Evolutionary conservation across 2,329 filamentous ascomycete genomes (phyloP), one percentile per base, ranked within the genome.

Genomic region (Claviceps sp.): DNA sequence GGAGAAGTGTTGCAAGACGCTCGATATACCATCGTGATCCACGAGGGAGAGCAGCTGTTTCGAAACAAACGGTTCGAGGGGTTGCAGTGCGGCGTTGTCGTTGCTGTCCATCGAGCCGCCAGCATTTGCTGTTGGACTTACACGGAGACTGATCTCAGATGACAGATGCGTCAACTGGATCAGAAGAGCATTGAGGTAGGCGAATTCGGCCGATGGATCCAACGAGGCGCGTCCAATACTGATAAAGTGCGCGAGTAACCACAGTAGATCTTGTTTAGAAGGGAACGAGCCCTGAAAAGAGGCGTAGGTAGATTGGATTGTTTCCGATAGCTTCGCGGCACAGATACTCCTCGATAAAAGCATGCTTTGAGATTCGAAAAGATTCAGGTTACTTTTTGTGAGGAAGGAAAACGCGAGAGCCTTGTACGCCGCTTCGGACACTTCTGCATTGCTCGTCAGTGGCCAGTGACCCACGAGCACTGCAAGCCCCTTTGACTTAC

Each of bases 1-100:
- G 1, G 66, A 65, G 45, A 70, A 66, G 47, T 68, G 62, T n/a
- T 55, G 57, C 7, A 70, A 51, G 37, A 67, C 58, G 14, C 60
- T 60, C 0, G 83, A 79, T 51, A 95, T 86, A 41, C 85, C 86
- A 44, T 82, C 76, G 63, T 87, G 80, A 55, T 89, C 83, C 37
- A 94, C 80, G 7, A 95, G 70, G 9, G 83, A 85, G 16, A 77
- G 67, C 2, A 95, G 70, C 58, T 88, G 80, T 0, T 76, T 71
- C 47, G 76, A 75, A 13, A 94, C 67, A 61, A 88, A 85, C 0
- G 72, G 59, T 56, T 76, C 67, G 16, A 81, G 59, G 9, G 63
- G 56, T 44, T 51, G 57, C 34, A 57, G n/a, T 7, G 47, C 30
- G 13, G 13, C 6, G 41, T 18, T 40, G 1, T 50, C 43, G 20